Evolutionary conservation across 352 stramenopile genomes (phyloP), one percentile per base, ranked within the genome.

Genomic region (Halophytophthora batemanensis): DNA sequence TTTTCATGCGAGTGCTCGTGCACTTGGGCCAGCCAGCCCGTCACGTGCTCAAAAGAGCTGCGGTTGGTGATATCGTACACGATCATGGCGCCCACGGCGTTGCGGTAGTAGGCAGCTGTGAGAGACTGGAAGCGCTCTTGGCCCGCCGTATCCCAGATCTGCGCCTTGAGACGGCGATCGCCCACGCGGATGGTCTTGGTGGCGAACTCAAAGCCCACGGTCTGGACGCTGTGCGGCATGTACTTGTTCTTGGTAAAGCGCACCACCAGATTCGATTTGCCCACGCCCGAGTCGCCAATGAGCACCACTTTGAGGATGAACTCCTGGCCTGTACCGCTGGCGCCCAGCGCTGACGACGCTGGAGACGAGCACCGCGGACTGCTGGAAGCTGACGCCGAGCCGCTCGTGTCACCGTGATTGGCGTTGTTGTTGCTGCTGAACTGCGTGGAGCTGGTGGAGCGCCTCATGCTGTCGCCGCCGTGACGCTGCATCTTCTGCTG

Each of bases 41-140:
- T 73, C 6, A 93, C 74, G 54, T 93, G 71, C 49, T 94, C 83
- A 49, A 94, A 94, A 19, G 84, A 93, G 19, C 62, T 69, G 46
- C 87, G 73, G 54, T 93, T 89, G 35, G 89, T 96, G 40, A 97
- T 90, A 61, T 97, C 90, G 62, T 97, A 97, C 19, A 97, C 87
- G 49, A 97, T 76, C 74, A 97, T 87, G 33, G 87, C 90, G 22
- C 86, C 88, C 18, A 96, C 85, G 0, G 87, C 87, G 33, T 95
- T 94, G 36, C 85, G 78, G 59, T 96, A 98, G 62, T 96, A 98
- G 23, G 88, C 84, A n/a, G 89, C 71, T 31, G 85, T 96, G 37
- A 98, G 81, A 53, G 82, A 96, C 60, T 95, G 81, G 65, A 97
- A 97, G 18, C 87, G 78, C 44, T 97, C 90, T 33, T 96, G 86